A percentile compares a stretch with the other conserved stretches of the same genome.
These are phyloP conservation scores for Penicillium maclennaniae DNA, from an alignment of 495 filamentous ascomycete genomes.

Conservation along the genomic window DNA sequence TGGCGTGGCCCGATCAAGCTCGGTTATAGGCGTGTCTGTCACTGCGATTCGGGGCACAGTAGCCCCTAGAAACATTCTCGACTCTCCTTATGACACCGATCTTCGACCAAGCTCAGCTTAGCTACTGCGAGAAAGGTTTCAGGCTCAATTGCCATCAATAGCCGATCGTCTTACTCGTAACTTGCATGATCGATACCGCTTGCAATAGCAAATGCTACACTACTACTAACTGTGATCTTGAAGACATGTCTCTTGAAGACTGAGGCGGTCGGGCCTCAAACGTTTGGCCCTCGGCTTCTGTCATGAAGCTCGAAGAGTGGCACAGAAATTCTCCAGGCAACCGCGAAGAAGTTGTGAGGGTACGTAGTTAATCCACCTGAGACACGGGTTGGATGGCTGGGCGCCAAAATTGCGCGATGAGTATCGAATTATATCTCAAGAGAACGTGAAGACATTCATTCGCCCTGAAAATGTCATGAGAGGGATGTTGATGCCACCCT, in stretches of 20 bases:
- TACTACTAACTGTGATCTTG: neutral
- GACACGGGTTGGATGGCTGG: neutral
- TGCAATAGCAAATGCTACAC: neutral
- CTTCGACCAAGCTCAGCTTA: neutral
- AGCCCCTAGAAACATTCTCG: neutral
- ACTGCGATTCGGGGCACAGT: neutral
- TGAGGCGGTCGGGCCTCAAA: neutral
- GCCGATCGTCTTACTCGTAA: neutral
- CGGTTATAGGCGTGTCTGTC: slow-evolving; percentile 6
- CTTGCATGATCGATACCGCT: neutral
- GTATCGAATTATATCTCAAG: neutral
- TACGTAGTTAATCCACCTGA: neutral
- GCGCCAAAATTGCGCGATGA: neutral
- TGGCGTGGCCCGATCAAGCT: slow-evolving; percentile 4
- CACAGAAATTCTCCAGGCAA: neutral
- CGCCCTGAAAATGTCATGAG: neutral
- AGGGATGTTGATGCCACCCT: neutral
- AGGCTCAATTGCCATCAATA: neutral
- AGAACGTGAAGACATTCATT: neutral
- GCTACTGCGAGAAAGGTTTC: neutral
- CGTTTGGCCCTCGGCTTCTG: neutral
- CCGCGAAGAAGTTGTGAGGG: neutral
- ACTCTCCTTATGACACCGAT: neutral
- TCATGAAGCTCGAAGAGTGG: neutral
- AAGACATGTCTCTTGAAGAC: no score